Base-by-base conservation (phyloP, 345 rosid genomes). In the Brassica rapa region DNA sequence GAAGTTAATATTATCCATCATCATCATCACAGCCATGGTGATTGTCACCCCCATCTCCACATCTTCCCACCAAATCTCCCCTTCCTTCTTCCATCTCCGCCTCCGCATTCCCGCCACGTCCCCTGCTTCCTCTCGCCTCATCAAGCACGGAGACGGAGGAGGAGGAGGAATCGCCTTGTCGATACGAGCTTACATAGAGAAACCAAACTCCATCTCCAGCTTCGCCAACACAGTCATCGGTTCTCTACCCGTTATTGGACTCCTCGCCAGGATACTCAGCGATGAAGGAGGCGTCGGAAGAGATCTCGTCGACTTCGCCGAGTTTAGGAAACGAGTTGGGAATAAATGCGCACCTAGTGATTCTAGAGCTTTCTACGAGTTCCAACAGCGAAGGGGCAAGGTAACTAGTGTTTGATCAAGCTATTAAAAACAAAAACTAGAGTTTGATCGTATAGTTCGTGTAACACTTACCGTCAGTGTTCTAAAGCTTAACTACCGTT, bases 231-330 rank as follows among this genome's bases (percentile, higher is more conserved):
- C 85, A 79, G 91, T 92, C 75, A 85, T 89, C 56, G 98, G 98
- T 12, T 92, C 98, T 4, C 93, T 94, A 51, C 98, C 98, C 2
- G 89, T 94, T 0, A 29, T 94, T 5, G 98, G 98, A 51, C 98
- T 94, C 53, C 70, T 94, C 2, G 98, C 95, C 0, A 81, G 98
- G 79, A 91, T 94, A 66, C 66, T 89, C 82, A 89, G 88, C 64
- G 96, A 92, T 33, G 98, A 94, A 85, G 98, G 98, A 9, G 98
- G 98, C 11, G 92, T 94, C 24, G 98, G 98, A 6, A 75, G 84
- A 66, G 98, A 94, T 78, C 81, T 84, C 15, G 84, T 94, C 53
- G 98, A 94, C 79, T 92, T 94, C 68, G 98, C 98, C 0, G 98
- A 94, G 86, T 94, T 94, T 74, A 75, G 98, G 77, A 85, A 97